Conservation (phyloP, 1,284 basidiomycete genomes). For the Sanghuangporus baumii region DNA sequence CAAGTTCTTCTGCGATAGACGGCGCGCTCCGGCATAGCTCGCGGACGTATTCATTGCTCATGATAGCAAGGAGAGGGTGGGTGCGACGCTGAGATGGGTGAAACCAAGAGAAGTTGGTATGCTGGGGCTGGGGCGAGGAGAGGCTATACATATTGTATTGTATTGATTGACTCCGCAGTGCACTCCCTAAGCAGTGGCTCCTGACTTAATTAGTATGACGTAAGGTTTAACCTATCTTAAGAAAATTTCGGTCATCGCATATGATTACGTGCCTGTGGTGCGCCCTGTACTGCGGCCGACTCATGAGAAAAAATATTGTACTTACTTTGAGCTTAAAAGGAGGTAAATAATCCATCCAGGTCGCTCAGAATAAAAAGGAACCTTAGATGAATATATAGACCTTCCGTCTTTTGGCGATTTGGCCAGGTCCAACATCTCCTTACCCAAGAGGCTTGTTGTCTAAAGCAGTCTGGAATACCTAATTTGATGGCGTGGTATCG, state of each 20-base stretch:
- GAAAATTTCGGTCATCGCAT: background rate
- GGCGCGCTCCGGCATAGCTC: constrained; percentile 6
- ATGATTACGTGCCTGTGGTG: background rate
- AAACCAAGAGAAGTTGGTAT: background rate
- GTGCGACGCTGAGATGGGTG: background rate
- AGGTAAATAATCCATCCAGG: no score
- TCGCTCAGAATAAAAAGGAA: no score
- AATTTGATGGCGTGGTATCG: no score
- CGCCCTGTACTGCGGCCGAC: background rate
- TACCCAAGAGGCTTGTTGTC: no score
- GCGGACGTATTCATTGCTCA: constrained; percentile 7
- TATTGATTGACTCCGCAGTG: background rate
- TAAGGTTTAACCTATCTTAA: background rate
- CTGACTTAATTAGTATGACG: background rate
- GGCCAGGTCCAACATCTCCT: no score
- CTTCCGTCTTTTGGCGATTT: no score
- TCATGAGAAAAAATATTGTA: no score
- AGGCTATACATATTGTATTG: background rate
- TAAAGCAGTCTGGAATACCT: no score
- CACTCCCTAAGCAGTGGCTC: background rate
- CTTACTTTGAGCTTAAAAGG: no score
- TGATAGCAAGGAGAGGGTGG: background rate
- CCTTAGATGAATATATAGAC: no score
- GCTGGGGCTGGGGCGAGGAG: background rate
- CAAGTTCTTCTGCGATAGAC: constrained; percentile 12